phyloP scores from a whole-genome alignment of 225 moss, liverwort and hornwort genomes.

The Ulota crispa region DNA sequence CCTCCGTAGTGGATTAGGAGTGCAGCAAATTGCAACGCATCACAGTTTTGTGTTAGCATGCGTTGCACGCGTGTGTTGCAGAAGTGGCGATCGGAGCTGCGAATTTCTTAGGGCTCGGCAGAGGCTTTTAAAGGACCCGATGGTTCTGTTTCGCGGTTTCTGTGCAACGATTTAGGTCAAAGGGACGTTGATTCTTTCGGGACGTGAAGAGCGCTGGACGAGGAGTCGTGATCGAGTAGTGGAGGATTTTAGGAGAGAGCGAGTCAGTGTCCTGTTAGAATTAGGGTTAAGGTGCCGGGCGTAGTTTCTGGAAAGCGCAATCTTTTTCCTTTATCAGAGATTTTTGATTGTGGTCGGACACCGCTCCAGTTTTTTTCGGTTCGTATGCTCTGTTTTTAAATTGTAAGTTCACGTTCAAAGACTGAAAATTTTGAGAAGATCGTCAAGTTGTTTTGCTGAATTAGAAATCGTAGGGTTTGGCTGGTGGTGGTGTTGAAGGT shows the following conservation, averaged over 20 bases:
- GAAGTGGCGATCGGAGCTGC: not conserved
- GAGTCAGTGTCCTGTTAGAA: not conserved
- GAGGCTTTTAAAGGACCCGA: not conserved
- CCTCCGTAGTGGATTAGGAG: not conserved
- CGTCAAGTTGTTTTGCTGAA: not conserved
- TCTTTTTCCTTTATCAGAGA: not conserved
- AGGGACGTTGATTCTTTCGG: not conserved
- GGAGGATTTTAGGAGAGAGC: not conserved
- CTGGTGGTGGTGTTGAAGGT: not conserved
- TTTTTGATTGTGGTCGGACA: not conserved
- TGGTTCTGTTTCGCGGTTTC: not conserved
- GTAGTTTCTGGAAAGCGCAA: not conserved
- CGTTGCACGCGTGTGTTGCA: not conserved
- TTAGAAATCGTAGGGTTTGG: not conserved
- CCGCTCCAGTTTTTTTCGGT: not conserved
- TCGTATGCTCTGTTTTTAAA: not conserved
- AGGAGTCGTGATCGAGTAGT: not conserved
- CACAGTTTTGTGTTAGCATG: not conserved
- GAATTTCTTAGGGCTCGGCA: not conserved
- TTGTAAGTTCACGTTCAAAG: not conserved
- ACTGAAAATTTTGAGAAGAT: not conserved
- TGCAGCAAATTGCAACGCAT: not conserved
- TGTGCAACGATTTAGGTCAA: not conserved
- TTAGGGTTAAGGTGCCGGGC: not conserved
- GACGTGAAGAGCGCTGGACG: not conserved